Conservation (phyloP, 352 stramenopile genomes). For the Phytophthora boehmeriae region DNA sequence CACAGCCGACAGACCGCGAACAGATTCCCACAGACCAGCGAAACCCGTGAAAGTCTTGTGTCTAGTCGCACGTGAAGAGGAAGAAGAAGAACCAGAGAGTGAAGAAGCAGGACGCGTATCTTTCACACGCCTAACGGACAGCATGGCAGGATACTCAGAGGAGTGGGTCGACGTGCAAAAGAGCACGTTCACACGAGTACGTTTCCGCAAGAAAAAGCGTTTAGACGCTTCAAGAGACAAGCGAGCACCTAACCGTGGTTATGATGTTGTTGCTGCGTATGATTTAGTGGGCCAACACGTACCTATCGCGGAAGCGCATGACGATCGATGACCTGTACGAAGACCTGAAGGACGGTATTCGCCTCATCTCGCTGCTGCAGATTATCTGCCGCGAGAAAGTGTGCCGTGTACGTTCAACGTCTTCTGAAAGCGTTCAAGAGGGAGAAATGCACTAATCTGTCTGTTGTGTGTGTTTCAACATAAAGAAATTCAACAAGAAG, state of each 20-base stretch:
- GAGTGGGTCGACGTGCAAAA: slow-evolving; percentile 93
- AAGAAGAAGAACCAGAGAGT: slow-evolving; percentile 23
- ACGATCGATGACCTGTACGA: slow-evolving; percentile 91
- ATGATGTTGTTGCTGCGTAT: slow-evolving; percentile 6
- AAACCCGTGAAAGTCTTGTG: slow-evolving; percentile 24
- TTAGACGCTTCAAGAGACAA: not conserved
- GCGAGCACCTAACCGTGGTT: slow-evolving; percentile 11
- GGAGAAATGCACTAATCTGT: not conserved
- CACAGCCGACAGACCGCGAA: slow-evolving; percentile 16
- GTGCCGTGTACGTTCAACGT: slow-evolving; percentile 62
- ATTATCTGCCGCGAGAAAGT: slow-evolving; percentile 90
- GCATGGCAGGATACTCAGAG: slow-evolving; percentile 70
- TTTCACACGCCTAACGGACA: slow-evolving; percentile 22
- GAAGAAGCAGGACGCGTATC: slow-evolving; percentile 8
- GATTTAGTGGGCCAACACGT: slow-evolving; percentile 89
- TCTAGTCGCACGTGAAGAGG: slow-evolving; percentile 10
- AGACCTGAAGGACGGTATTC: slow-evolving; percentile 88
- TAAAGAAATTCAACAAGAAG: slow-evolving; percentile 92
- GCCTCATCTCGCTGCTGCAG: slow-evolving; percentile 87
- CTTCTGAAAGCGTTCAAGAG: not conserved
- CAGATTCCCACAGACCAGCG: slow-evolving; percentile 15
- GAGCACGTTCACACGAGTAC: slow-evolving; percentile 90
- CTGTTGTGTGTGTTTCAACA: not conserved
- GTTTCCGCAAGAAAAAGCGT: slow-evolving; percentile 9
- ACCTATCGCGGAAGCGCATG: slow-evolving; percentile 88